Conservation (phyloP, 202 grass and related monocot genomes). For the Hordeum pubiflorum region DNA sequence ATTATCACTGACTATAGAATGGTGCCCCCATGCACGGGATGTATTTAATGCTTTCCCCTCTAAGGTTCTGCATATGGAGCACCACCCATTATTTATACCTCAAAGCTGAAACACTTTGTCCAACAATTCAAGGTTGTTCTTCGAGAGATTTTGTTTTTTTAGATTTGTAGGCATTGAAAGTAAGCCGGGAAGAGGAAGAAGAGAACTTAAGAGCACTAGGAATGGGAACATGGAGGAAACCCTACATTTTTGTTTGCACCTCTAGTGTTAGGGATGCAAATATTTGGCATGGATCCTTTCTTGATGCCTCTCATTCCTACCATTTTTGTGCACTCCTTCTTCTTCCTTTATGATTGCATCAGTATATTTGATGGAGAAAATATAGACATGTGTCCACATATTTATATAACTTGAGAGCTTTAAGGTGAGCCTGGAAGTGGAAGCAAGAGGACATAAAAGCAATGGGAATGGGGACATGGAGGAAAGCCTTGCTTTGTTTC, state of each 20-base stretch:
- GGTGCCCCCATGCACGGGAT: not conserved
- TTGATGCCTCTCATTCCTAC: conserved; percentile 27
- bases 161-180: not conserved
- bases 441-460: too few relatives aligned
- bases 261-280: not conserved
- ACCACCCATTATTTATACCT: too few relatives aligned
- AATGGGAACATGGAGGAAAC: conserved; percentile 24
- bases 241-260: not conserved
- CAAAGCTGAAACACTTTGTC: not conserved
- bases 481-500: too few relatives aligned
- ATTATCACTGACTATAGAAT: not conserved
- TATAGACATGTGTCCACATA: not conserved
- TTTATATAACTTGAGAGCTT: not conserved
- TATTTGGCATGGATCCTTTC: not conserved
- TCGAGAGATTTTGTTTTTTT: not conserved
- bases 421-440: not conserved
- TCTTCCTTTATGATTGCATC: not conserved
- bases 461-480: too few relatives aligned
- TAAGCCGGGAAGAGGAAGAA: conserved; percentile 18
- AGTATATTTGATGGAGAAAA: too few relatives aligned
- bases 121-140: not conserved
- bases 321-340: conserved; percentile 19
- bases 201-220: not conserved
- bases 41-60: not conserved
- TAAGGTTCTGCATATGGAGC: not conserved